Evolutionary conservation across 2,329 filamentous ascomycete species (phyloP), one percentile per base, ranked within the genome.

Genomic region (Emmonsia crescens): DNA sequence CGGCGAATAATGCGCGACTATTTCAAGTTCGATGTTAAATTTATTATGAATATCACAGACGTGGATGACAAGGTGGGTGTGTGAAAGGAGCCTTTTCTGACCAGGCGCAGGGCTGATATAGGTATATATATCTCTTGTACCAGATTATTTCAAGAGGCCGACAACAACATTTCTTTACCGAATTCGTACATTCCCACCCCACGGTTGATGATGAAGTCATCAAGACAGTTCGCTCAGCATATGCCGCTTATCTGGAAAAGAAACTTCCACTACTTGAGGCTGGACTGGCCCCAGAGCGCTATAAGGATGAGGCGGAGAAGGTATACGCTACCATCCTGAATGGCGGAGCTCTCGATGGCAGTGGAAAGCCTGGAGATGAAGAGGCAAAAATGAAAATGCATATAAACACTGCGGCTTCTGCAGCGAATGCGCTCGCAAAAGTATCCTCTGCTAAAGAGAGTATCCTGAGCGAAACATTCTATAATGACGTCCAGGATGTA

Each of bases 31-130:
- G 79, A 91, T 49, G 84, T 96, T 66, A 85, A 86, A 63, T 96
- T 95, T 76, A 89, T 96, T 66, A 94, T 95, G 87, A 96, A 96
- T 76, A 91, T 94, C 65, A 96, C 91, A 33, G 91, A 93, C 69
- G 83, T 93, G 46, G 88, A 91, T 68, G 86, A 89, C 75, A 88
- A 88, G 81, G 83, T 85, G 70, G 51, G 67, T 62, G 67, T 62
- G 27, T 48, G 29, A 31, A 14, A 29, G 5, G 5, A 29, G 24
- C 24, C 40, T 57, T n/a, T 8, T 29, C 14, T 40, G 40, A 31
- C 27, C 33, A 24, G 2, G 38, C 55, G 24, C 40, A 57, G 38
- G 38, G 27, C 19, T 57, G 8, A 44, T 46, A n/a, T 31, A 36
- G 16, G 16, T 36, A 12, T 33, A 6, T 52, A 14, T 14, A 38